Percentiles rank a stretch among this genome's conserved stretches.
phyloP scores from a whole-genome alignment of 1,284 basidiomycete genomes.

The Bondarzewia mesenterica region DNA sequence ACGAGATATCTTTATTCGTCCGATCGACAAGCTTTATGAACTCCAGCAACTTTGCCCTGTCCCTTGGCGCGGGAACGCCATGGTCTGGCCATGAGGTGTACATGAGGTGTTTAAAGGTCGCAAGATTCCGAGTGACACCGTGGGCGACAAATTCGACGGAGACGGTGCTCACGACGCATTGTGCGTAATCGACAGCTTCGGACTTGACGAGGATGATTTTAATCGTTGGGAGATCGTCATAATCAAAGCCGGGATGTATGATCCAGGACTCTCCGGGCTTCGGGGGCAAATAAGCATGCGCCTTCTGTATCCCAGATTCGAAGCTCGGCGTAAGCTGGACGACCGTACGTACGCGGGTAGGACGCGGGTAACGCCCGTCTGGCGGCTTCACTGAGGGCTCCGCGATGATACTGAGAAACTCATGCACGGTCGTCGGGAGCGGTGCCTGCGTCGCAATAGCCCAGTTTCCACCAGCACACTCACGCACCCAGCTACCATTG shows the following conservation, averaged over 20 bases:
- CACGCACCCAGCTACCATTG: constrained; percentile 79
- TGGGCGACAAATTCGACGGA: constrained; percentile 22
- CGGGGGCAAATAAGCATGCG: constrained; percentile 67
- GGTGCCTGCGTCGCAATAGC: constrained; percentile 85
- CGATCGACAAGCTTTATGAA: constrained; percentile 56
- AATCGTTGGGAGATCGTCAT: constrained; percentile 33
- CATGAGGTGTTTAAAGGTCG: constrained; percentile 63
- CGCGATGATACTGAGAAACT: constrained; percentile 62
- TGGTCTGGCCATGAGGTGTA: constrained; percentile 81
- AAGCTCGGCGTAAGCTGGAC: constrained; percentile 70
- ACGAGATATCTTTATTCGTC: constrained; percentile 42
- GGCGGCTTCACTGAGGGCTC: constrained; percentile 11
- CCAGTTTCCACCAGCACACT: constrained; percentile 62
- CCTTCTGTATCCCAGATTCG: constrained; percentile 63
- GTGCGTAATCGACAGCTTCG: constrained; percentile 39
- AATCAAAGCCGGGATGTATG: constrained; percentile 33
- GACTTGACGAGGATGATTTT: constrained; percentile 45
- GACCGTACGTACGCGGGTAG: constrained; percentile 51
- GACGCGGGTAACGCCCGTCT: neutral
- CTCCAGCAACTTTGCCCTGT: constrained; percentile 47
- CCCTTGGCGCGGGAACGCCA: constrained; percentile 55
- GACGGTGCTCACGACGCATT: constrained; percentile 52
- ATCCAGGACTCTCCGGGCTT: constrained; percentile 45
- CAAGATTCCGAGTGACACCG: constrained; percentile 20
- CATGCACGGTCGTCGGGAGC: constrained; percentile 55